Base-by-base conservation (phyloP, 306 rosid genomes). In the Cucurbita ficifolia region DNA sequence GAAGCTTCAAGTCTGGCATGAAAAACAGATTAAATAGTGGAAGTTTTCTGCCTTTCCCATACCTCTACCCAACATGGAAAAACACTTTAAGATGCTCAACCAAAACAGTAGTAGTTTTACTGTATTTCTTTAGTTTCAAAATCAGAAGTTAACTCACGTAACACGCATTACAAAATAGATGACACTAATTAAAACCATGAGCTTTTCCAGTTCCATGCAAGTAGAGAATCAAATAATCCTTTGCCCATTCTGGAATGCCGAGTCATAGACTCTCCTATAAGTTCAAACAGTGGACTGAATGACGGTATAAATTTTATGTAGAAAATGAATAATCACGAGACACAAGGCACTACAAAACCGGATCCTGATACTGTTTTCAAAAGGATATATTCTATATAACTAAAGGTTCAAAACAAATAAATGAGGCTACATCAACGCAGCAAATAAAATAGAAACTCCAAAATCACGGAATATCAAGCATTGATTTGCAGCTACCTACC, bases 401-500 rank as follows among this genome's bases (percentile, higher is more conserved):
- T 40, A 16, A 36, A 61, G 24, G 48, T 61, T 36, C 29, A 61
- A 61, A 60, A 17, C 42, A 16, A 35, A 35, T 16, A 60, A 60
- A 60, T 7, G 19, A 12, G 29, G 5, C 42, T 48, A 16, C 39
- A 45, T 21, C 33, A 17, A 43, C 11, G 8, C 45, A 38, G 38
- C 50, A 45, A 45, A 45, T 45, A 14, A 55, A 18, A 73, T 43
- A 40, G 19, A 70, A 78, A 78, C 21, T 21, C 35, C 4, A 24
- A 54, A 4, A 52, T n/a, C 71, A 38, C 10, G n/a, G 8, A 74
- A 21, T 10, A 22, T 38, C 22, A 48, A 9, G 40, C 36, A 40
- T 46, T 10, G 50, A 60, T 63, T 29, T 48, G 39, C 22, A 46
- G 50, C 50, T 16, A 52, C 72, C 11, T 46, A 92, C 98, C 98